Evolutionary conservation across 176 grass and related monocot species (phyloP).

Genomic region (Poa pratensis): DNA sequence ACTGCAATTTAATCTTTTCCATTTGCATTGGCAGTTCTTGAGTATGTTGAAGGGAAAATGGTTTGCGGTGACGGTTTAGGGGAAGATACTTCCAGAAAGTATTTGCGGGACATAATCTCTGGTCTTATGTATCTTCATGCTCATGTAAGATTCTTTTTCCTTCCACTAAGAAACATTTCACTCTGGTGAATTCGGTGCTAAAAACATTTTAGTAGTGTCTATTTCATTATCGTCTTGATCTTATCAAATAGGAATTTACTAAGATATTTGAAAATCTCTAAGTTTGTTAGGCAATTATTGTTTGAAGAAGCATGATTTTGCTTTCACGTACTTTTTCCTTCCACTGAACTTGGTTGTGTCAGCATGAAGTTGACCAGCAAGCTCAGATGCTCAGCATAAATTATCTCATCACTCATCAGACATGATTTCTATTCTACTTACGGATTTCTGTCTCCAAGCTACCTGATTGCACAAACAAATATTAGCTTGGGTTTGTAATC

Average conservation of each 20-base stretch:
- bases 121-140: constrained; percentile 89
- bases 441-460: not conserved
- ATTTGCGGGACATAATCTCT: constrained; percentile 78
- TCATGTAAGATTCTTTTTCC: constrained; percentile 66
- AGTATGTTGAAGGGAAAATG: constrained; percentile 79
- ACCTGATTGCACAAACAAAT: constrained; percentile 25
- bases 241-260: not conserved
- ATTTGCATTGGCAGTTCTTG: constrained; percentile 59
- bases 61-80: constrained; percentile 68
- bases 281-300: not conserved
- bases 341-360: constrained; percentile 5
- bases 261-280: constrained; percentile 1
- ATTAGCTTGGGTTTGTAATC: constrained; percentile 22
- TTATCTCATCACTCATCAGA: not conserved
- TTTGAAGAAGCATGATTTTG: not conserved
- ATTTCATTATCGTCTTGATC: constrained; percentile 12
- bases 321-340: not conserved
- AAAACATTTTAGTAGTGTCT: not conserved
- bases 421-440: constrained; percentile 1
- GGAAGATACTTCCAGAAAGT: constrained; percentile 72
- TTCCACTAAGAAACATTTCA: not conserved
- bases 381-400: not conserved
- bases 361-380: not conserved
- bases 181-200: not conserved
- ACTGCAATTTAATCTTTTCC: constrained; percentile 9